Evolutionary conservation across 495 filamentous ascomycete species (phyloP).

Genomic region (Xylaria grammica): DNA sequence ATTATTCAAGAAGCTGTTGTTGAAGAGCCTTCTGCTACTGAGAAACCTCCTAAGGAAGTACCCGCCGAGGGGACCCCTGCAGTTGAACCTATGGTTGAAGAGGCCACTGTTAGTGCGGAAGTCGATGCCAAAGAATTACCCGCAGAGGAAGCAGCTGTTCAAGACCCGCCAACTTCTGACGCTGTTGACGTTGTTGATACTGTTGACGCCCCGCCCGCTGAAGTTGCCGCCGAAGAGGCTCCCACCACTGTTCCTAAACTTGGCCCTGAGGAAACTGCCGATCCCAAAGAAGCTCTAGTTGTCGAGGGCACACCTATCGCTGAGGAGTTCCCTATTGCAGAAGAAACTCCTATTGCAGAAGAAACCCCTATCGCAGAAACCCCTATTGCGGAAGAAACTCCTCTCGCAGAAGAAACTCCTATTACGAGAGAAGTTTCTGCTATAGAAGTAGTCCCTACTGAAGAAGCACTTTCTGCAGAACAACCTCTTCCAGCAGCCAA

Average conservation of each 20-base stretch:
- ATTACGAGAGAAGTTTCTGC: conserved; percentile 2
- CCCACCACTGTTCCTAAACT: not conserved
- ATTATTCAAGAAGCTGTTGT: conserved; percentile 1
- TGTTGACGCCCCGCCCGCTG: conserved; percentile 4
- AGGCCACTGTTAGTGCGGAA: conserved; percentile 14
- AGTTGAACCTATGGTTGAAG: conserved; percentile 25
- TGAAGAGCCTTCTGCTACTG: not conserved
- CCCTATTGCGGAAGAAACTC: conserved; percentile 3
- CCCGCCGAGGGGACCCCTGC: conserved; percentile 10
- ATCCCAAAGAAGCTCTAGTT: not conserved
- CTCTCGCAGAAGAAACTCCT: conserved; percentile 19
- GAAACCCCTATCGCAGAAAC: conserved; percentile 11
- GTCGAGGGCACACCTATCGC: not conserved
- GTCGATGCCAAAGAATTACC: conserved; percentile 6
- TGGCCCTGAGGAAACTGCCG: not conserved
- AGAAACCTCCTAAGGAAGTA: conserved; percentile 21
- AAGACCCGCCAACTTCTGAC: not conserved
- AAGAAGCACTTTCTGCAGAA: not conserved
- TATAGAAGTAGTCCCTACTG: conserved; percentile 18
- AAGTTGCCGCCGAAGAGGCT: conserved; percentile 20
- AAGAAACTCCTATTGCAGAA: conserved; percentile 23
- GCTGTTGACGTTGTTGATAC: not conserved
- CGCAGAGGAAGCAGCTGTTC: not conserved
- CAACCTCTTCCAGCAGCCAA: not conserved
- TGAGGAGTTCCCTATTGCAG: conserved; percentile 19